Evolutionary conservation across 805 yeast species (phyloP), one percentile per base, ranked within the genome.

Genomic region (Yamadazyma insecticola): DNA sequence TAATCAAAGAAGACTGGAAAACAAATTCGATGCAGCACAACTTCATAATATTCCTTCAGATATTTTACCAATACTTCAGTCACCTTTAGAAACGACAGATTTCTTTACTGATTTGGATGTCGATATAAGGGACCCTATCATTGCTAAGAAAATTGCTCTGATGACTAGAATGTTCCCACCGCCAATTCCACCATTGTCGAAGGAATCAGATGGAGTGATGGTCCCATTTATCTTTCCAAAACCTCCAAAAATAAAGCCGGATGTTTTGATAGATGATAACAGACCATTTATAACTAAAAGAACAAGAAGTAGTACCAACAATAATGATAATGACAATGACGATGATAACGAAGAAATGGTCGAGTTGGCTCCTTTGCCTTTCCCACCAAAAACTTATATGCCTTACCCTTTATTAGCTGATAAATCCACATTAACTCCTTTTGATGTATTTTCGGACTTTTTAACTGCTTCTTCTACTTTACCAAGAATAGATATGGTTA

Each of bases 351-450:
- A 13, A 10, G 9, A 31, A 7, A 33, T 24, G 29, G 40, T 42
- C 16, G 40, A 40, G 32, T 49, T 60, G 16, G 65, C 69, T 4
- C 72, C 72, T 7, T 50, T 65, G 19, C 70, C 72, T 11, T 65
- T 65, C 28, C 70, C 72, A 5, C 72, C 70, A 2, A 53, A 55
- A n/a, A 53, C 60, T 32, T 65, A 52, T 47, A 65, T 65, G 70
- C 68, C 72, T 5, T 63, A 62, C 36, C 68, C 70, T 1, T 40
- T 65, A 20, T 35, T 53, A n/a, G 51, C 68, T 2, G 63, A 60
- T 22, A 41, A 50, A 31, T 51, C 66, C 2, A 43, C 59, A 3
- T 44, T 62, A 18, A 44, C 53, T 2, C 70, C 72, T 1, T 38
- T 29, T 11, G 67, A 62, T 13, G 65, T 63, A 8, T 62, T 65